Base-by-base conservation (phyloP, 345 rosid genomes). In the Eutrema heterophyllum region DNA sequence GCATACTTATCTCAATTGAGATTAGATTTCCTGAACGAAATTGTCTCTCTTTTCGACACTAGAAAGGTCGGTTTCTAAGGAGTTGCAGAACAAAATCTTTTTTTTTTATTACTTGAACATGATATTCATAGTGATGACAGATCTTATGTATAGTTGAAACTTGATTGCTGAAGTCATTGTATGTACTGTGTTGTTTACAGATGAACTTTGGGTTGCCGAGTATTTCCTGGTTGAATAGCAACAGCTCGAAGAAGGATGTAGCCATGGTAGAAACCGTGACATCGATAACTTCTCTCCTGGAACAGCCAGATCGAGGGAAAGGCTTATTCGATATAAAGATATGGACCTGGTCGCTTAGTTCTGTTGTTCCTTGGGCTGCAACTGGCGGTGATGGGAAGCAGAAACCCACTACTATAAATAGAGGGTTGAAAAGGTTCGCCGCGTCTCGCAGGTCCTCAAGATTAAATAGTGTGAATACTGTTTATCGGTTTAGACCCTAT, bases 401-500 rank as follows among this genome's bases (percentile, higher is more conserved):
- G 62, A 72, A 66, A 57, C 89, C 97, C 7, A 84, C 86, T 33
- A 82, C 91, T 66, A 86, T 88, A 55, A 88, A 92, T 74, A 85
- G 81, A 79, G 77, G 78, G 77, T 79, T 92, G 78, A 86, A 82
- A 78, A 81, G 83, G 73, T 85, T 51, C 50, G 86, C 85, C 0
- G 84, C 21, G 38, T 68, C 82, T 29, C 78, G 69, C 13, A 67
- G 72, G 33, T 27, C 62, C 5, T 56, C 70, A 13, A 78, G 81
- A 54, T 58, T 52, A 5, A 75, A 67, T 16, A 21, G 36, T 52
- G 72, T 57, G 49, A 67, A 55, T 15, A 75, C 72, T 71, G 74
- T 79, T 6, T 50, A 88, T 72, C 89, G 93, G 38, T 95, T 94
- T 78, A 87, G 93, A 80, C 97, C 99, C 0, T 94, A 92, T 72